Base-by-base conservation (phyloP, 2,329 filamentous ascomycete genomes). In the Aspergillus udagawae region DNA sequence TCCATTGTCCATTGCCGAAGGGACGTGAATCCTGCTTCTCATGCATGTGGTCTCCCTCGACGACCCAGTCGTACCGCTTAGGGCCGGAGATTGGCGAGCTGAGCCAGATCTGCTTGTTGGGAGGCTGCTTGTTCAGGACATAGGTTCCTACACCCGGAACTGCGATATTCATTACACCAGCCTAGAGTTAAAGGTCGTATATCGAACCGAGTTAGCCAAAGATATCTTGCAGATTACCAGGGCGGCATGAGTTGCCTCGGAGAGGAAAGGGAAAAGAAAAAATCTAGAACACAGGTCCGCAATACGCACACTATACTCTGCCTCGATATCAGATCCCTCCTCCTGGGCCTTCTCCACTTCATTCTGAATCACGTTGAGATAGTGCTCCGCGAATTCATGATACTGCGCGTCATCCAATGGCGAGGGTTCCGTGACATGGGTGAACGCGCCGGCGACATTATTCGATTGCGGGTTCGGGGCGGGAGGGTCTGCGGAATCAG, bases 71-170 rank as follows among this genome's bases (percentile, higher is more conserved):
- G 78, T 88, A 99, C 57, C 93, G 87, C 78, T 97, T 97, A 14
- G 94, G 94, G 0, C 94, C 94, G 5, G 90, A 92, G 54, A 91
- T 80, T 3, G 94, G 94, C 47, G 91, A 96, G 41, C 91, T 94
- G 49, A 97, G 85, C 94, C 94, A 99, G 70, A 99, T 96, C 73
- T 88, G 94, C 80, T 92, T 94, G 81, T 97, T 97, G 21, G 93
- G 92, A 0, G 94, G 94, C 75, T 99, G 94, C 77, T 99, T 99
- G 84, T 99, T 99, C 77, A 99, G 83, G 59, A 99, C 90, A 72
- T 95, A 99, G 29, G 86, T 93, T 60, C 92, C 92, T 52, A 85
- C 80, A 12, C 82, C 79, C 1, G 86, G 84, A 65, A 90, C 85
- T 6, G 79, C 81, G 68, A 97, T 81, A 61, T 87, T 92, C 65